Base-by-base conservation (phyloP, 805 yeast genomes). In the Wickerhamomyces chaumierensis region DNA sequence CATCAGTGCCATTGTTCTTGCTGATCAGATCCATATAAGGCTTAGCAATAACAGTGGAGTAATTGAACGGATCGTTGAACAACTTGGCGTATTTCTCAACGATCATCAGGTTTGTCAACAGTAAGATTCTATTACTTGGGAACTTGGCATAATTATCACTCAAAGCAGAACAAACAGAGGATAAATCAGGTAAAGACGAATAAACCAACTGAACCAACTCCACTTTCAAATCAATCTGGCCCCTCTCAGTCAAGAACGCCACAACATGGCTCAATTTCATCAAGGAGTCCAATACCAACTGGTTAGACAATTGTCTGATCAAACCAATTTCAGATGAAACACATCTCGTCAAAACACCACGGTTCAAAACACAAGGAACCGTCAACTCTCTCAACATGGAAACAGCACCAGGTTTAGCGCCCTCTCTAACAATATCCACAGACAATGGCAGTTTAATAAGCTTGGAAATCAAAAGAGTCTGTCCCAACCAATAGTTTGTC, bases 401-500 rank as follows among this genome's bases (percentile, higher is more conserved):
- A 31, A 31, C 18, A 31, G 33, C 11, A 13, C 14, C 29, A 2
- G 52, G 36, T 20, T 49, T 47, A 1, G 60, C 49, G 3, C 45
- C 44, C 12, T 40, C 34, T 31, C 18, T 31, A 5, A 15, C 15
- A 31, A 66, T 55, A 6, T 58, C 55, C 11, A 43, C 45, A 0
- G 92, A 86, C 7, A 80, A 52, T 1, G 75, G 72, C 3, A 78
- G 47, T 21, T 67, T 65, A n/a, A 84, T 66, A 5, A 83, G 65
- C 41, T 75, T 73, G 1, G 78, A 66, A 34, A 79, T 60, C 2
- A 85, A 56, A 19, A 79, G 62, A 1, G 85, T 71, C 57, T 73
- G 81, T 7, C 92, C 82, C 35, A 86, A 66, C 87, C 94, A 88
- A 62, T 81, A 85, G 12, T 90, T 78, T 1, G 90, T 68, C 40